Conservation (phyloP, 2,329 filamentous ascomycete genomes). For the Aspergillus oerlinghausenensis region DNA sequence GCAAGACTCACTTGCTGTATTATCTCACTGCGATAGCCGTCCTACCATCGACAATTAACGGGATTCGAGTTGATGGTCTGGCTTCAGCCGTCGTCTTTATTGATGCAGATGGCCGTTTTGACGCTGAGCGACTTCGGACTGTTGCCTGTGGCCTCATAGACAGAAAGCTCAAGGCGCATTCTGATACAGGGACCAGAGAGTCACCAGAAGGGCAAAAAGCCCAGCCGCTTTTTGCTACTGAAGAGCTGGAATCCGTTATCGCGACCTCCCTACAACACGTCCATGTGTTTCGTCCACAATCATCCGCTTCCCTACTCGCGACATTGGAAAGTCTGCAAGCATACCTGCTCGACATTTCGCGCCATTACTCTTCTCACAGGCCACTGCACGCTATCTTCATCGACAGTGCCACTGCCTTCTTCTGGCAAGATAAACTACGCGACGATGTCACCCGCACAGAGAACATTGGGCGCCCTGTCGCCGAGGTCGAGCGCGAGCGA, state of each 20-base stretch:
- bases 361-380: slow-evolving; percentile 46
- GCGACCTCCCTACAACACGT: slow-evolving; percentile 48
- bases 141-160: slow-evolving; percentile 26
- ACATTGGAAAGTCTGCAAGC: slow-evolving; percentile 45
- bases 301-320: slow-evolving; percentile 46
- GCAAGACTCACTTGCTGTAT: slow-evolving; percentile 58
- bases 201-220: neutral
- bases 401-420: slow-evolving; percentile 53
- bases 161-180: slow-evolving; percentile 7
- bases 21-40: slow-evolving; percentile 49
- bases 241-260: slow-evolving; percentile 27
- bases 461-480: slow-evolving; percentile 28
- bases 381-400: slow-evolving; percentile 49
- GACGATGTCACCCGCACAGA: slow-evolving; percentile 40
- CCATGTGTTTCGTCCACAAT: slow-evolving; percentile 55
- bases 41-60: slow-evolving; percentile 39
- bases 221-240: neutral
- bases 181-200: neutral
- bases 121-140: slow-evolving; percentile 42
- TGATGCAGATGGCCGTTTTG: slow-evolving; percentile 54
- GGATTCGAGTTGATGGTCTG: slow-evolving; percentile 40
- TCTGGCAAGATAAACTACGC: slow-evolving; percentile 48
- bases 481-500: slow-evolving; percentile 26
- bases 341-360: slow-evolving; percentile 45
- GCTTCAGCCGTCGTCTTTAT: slow-evolving; percentile 50